Evolutionary conservation across 768 basidiomycete genomes (phyloP).

Genomic region (Russula emetica): DNA sequence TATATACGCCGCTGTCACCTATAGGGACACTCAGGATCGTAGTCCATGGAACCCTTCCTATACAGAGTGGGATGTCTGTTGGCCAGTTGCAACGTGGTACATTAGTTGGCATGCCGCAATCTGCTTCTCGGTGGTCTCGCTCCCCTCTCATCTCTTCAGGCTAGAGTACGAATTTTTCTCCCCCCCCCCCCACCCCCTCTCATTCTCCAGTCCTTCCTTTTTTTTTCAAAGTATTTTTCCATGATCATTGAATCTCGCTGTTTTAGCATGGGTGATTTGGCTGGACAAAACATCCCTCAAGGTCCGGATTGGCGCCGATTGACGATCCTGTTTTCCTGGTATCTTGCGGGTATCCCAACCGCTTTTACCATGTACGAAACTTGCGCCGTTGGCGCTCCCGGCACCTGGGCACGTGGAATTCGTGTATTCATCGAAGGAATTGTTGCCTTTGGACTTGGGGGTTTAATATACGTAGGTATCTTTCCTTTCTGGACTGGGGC

Average conservation of each 20-base stretch:
- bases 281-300: neutral
- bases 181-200: too few species aligned
- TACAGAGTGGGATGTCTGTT: conserved; percentile 20
- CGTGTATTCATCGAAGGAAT: conserved; percentile 20
- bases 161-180: conserved; percentile 3
- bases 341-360: conserved; percentile 8
- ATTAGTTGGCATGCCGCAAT: conserved; percentile 17
- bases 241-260: too few species aligned
- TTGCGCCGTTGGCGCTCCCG: conserved; percentile 8
- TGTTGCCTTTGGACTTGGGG: conserved; percentile 15
- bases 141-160: conserved; percentile 17
- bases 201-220: too few species aligned
- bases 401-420: conserved; percentile 6
- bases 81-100: conserved; percentile 22
- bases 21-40: neutral
- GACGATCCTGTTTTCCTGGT: conserved; percentile 7
- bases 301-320: conserved; percentile 17
- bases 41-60: neutral
- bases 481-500: neutral
- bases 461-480: conserved; percentile 11
- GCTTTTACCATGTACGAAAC: neutral
- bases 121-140: conserved; percentile 15
- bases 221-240: too few species aligned
- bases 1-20: conserved; percentile 11
- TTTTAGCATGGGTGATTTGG: conserved; percentile 1